phyloP scores from a whole-genome alignment of 2,329 filamentous ascomycete species.

The Macrophomina phaseolina region DNA sequence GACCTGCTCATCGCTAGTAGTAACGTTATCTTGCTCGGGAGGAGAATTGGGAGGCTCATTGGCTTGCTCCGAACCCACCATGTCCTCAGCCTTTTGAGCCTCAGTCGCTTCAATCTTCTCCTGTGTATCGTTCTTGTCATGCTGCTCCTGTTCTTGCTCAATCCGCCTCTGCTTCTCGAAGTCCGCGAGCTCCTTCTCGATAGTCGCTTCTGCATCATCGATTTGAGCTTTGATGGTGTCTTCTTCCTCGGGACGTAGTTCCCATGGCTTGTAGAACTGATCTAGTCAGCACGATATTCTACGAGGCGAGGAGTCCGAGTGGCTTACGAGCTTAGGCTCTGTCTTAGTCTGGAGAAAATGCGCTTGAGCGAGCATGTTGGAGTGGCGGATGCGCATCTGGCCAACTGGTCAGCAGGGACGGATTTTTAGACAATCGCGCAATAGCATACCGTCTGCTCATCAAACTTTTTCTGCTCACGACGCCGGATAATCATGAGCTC shows the following conservation, averaged over 20 bases:
- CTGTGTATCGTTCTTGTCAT: slow-evolving; percentile 9
- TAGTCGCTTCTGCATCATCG: slow-evolving; percentile 64
- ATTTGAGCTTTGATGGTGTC: slow-evolving; percentile 73
- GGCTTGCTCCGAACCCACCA: slow-evolving; percentile 30
- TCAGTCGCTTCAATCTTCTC: slow-evolving; percentile 5
- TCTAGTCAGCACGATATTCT: slow-evolving; percentile 27
- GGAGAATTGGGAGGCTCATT: slow-evolving; percentile 36
- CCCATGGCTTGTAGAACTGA: slow-evolving; percentile 88
- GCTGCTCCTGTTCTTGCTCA: slow-evolving; percentile 28
- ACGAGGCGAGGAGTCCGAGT: neutral
- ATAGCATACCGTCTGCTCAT: slow-evolving; percentile 73
- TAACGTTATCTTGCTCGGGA: slow-evolving; percentile 22
- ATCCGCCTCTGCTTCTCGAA: slow-evolving; percentile 56
- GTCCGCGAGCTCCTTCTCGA: slow-evolving; percentile 69
- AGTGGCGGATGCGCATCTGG: slow-evolving; percentile 77
- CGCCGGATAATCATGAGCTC: slow-evolving; percentile 66
- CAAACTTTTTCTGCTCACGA: slow-evolving; percentile 74
- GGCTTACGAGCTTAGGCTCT: slow-evolving; percentile 74
- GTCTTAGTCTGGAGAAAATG: slow-evolving; percentile 74
- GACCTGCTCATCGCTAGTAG: slow-evolving; percentile 18
- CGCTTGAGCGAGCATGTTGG: slow-evolving; percentile 73
- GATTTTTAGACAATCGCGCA: neutral
- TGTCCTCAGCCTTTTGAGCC: slow-evolving; percentile 20
- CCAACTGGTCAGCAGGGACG: slow-evolving; percentile 30
- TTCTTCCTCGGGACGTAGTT: slow-evolving; percentile 72